Base-by-base conservation (phyloP, 768 basidiomycete species). In the Imleria badia region DNA sequence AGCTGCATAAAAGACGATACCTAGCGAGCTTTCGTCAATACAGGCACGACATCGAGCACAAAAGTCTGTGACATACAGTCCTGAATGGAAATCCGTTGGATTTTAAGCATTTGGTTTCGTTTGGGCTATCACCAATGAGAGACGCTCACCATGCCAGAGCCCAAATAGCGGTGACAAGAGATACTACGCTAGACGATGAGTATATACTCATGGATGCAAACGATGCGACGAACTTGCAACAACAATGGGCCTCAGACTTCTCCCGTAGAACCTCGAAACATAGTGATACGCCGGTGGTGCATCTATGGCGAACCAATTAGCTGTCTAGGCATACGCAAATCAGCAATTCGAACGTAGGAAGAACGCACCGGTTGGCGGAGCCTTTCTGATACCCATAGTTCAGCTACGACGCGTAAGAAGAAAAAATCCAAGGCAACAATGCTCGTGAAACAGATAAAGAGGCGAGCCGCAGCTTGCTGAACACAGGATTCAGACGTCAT, bases 191-290 rank as follows among this genome's bases (percentile, higher is more conserved):
- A 13, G 9, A 40, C 14, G 33, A 23, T 53, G 29, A 60, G 49
- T 13, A 51, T 33, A 23, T 43, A 22, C 17, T 12, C 43, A 8
- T 4, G 46, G 23, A 48, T 9, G 5, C 5, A 42, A 11, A 47
- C 7, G 15, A 61, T 66, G 52, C 39, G 75, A 81, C 74, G 39
- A 56, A 74, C 63, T 78, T 51, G 66, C 60, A 20, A 76, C 55
- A 19, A 91, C 79, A n/a, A 85, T 64, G 12, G 89, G 86, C 23
- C 89, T 75, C 54, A 90, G 64, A 64, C 76, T 88, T 49, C 76
- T 72, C 55, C 69, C 72, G 59, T 86, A 88, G 26, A 83, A 65
- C 58, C 80, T 77, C 36, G 75, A 76, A 17, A 82, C 78, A 65
- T 82, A 82, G n/a, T 78, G 76, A 72, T 85, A 87, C 2, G 81